A percentile compares a stretch with the other conserved stretches of the same genome.
These are phyloP conservation scores for Lycium ferocissimum DNA, from an alignment of 257 asterid species.

Conservation along the genomic window DNA sequence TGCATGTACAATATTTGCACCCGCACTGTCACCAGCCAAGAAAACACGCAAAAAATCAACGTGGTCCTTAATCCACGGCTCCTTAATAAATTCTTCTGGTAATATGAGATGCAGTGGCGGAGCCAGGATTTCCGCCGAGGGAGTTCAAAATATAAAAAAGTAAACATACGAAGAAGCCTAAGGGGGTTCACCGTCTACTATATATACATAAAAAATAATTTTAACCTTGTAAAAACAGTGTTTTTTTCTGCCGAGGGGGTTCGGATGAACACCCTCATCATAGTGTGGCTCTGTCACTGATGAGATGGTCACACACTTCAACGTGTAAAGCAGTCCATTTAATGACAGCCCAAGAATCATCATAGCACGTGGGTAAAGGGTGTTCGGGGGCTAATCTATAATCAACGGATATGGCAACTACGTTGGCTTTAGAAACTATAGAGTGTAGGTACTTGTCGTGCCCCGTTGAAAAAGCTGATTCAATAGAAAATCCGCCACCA, in stretches of 20 bases:
- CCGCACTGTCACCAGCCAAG: slow-evolving; percentile 84
- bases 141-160: too few relatives aligned
- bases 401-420: slow-evolving; percentile 64
- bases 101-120: too few relatives aligned
- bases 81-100: slow-evolving; percentile 32
- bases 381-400: slow-evolving; percentile 75
- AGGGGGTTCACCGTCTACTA: too few relatives aligned
- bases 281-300: too few relatives aligned
- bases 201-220: too few relatives aligned
- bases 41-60: slow-evolving; percentile 58
- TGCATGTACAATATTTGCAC: slow-evolving; percentile 69
- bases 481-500: slow-evolving; percentile 72
- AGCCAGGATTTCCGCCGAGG: too few relatives aligned
- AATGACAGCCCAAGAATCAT: slow-evolving; percentile 59
- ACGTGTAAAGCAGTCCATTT: slow-evolving; percentile 58
- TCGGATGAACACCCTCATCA: too few relatives aligned
- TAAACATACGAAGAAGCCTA: too few relatives aligned
- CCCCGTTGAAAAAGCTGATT: slow-evolving; percentile 60
- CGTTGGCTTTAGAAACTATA: slow-evolving; percentile 54
- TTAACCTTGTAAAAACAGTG: too few relatives aligned
- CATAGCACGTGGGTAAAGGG: slow-evolving; percentile 56
- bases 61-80: slow-evolving; percentile 59
- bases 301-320: slow-evolving; percentile 33
- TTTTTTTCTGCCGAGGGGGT: too few relatives aligned
- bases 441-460: slow-evolving; percentile 52